Evolutionary conservation across 2,329 filamentous ascomycete species (phyloP).

Genomic region (Pestalotiopsis sp.): DNA sequence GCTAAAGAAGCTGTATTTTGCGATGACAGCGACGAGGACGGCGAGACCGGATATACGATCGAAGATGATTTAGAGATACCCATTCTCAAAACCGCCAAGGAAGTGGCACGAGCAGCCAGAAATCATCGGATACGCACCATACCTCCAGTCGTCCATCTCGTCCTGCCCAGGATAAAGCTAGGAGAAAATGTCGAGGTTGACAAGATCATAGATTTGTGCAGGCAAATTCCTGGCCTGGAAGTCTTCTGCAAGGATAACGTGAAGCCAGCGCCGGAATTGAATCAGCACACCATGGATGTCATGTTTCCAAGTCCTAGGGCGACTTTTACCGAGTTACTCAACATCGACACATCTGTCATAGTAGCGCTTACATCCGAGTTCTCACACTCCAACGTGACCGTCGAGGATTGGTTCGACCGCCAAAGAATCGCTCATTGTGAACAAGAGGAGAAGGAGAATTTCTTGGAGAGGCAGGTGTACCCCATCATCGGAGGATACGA

Average conservation of each 20-base stretch:
- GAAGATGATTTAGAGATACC: slow-evolving; percentile 29
- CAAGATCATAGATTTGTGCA: slow-evolving; percentile 27
- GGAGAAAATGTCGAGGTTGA: slow-evolving; percentile 28
- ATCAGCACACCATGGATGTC: slow-evolving; percentile 21
- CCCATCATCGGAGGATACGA: slow-evolving; percentile 57
- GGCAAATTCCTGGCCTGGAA: slow-evolving; percentile 24
- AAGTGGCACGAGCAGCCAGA: slow-evolving; percentile 25
- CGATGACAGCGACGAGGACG: slow-evolving; percentile 29
- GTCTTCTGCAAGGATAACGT: slow-evolving; percentile 24
- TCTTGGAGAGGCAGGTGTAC: slow-evolving; percentile 62
- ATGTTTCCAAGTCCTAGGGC: slow-evolving; percentile 31
- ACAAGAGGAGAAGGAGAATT: slow-evolving; percentile 61
- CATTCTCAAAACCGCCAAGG: slow-evolving; percentile 30
- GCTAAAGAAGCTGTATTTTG: slow-evolving; percentile 33
- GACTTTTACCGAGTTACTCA: slow-evolving; percentile 39
- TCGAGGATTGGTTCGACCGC: slow-evolving; percentile 48
- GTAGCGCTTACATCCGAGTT: slow-evolving; percentile 76
- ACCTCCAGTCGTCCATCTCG: slow-evolving; percentile 24
- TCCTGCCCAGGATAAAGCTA: slow-evolving; percentile 31
- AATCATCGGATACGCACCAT: slow-evolving; percentile 30
- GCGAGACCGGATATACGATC: slow-evolving; percentile 12
- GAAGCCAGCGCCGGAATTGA: slow-evolving; percentile 22
- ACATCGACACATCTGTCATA: slow-evolving; percentile 71
- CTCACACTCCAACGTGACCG: slow-evolving; percentile 52
- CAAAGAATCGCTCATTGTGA: slow-evolving; percentile 67